phyloP scores from a whole-genome alignment of 306 rosid species.

The Vigna angularis region DNA sequence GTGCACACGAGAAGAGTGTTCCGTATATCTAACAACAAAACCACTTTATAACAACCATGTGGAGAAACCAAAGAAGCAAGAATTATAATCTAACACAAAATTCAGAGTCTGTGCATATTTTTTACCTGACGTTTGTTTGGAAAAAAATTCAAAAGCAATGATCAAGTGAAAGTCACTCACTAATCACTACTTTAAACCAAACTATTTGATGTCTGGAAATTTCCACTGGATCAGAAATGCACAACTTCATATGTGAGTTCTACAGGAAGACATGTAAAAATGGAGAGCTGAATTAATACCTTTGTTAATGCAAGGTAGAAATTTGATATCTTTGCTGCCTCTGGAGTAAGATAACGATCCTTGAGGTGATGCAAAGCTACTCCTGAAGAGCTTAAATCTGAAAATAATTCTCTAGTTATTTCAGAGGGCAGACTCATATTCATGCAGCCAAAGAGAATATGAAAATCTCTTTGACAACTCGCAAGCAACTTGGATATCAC shows the following conservation, averaged over 20 bases:
- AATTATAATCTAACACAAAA: slow-evolving; percentile 2
- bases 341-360: slow-evolving; percentile 54
- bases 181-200: slow-evolving; percentile 1
- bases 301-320: slow-evolving; percentile 68
- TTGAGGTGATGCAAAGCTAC: slow-evolving; percentile 42
- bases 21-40: neutral
- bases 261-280: slow-evolving; percentile 25
- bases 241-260: neutral
- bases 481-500: slow-evolving; percentile 67
- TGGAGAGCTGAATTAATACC: slow-evolving; percentile 57
- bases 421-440: slow-evolving; percentile 51
- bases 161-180: neutral
- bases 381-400: slow-evolving; percentile 56
- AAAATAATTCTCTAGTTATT: slow-evolving; percentile 50
- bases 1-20: neutral
- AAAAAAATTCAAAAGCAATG: neutral
- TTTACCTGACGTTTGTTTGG: neutral
- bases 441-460: slow-evolving; percentile 75
- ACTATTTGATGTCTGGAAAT: slow-evolving; percentile 9
- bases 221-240: slow-evolving; percentile 13
- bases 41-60: neutral
- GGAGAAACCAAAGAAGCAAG: slow-evolving; percentile 1
- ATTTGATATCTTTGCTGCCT: slow-evolving; percentile 71
- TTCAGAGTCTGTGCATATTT: neutral
- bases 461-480: slow-evolving; percentile 73